Conservation (phyloP, 352 stramenopile genomes). For the Halophytophthora polymorphica region DNA sequence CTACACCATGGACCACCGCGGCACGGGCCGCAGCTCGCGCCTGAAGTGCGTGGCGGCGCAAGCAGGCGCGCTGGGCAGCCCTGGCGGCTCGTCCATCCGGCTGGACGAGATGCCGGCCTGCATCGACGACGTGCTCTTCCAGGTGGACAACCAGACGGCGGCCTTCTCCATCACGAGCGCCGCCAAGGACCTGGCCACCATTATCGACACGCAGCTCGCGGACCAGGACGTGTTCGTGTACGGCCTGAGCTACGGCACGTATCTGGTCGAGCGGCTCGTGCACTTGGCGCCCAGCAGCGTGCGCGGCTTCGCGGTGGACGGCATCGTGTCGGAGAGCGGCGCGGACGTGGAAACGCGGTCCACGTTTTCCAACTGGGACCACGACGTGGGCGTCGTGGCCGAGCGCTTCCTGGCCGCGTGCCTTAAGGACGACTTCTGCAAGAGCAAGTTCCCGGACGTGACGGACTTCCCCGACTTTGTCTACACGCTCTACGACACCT, state of each 20-base stretch:
- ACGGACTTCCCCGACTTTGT: constrained; percentile 47
- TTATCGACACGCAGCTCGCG: constrained; percentile 41
- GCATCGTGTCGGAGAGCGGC: constrained; percentile 62
- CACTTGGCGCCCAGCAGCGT: constrained; percentile 46
- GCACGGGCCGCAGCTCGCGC: constrained; percentile 54
- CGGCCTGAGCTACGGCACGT: constrained; percentile 75
- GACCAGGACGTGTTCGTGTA: constrained; percentile 71
- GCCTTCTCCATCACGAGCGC: constrained; percentile 75
- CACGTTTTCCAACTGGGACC: constrained; percentile 81
- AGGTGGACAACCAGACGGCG: constrained; percentile 67
- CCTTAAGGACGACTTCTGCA: constrained; percentile 55
- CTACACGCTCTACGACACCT: constrained; percentile 41
- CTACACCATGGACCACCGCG: constrained; percentile 71
- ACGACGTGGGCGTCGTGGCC: constrained; percentile 61
- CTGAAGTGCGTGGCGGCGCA: constrained; percentile 53
- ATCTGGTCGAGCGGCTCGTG: constrained; percentile 60
- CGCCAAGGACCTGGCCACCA: constrained; percentile 55
- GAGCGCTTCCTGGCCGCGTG: constrained; percentile 57
- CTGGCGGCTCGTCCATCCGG: constrained; percentile 41
- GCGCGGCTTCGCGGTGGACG: constrained; percentile 56
- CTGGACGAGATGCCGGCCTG: constrained; percentile 58
- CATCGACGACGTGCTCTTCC: constrained; percentile 69
- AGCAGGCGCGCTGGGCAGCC: constrained; percentile 47
- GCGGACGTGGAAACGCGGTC: constrained; percentile 46
- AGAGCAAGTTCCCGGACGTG: constrained; percentile 56